phyloP scores from a whole-genome alignment of 176 grass and related monocot genomes.

The Triticum dicoccoides region DNA sequence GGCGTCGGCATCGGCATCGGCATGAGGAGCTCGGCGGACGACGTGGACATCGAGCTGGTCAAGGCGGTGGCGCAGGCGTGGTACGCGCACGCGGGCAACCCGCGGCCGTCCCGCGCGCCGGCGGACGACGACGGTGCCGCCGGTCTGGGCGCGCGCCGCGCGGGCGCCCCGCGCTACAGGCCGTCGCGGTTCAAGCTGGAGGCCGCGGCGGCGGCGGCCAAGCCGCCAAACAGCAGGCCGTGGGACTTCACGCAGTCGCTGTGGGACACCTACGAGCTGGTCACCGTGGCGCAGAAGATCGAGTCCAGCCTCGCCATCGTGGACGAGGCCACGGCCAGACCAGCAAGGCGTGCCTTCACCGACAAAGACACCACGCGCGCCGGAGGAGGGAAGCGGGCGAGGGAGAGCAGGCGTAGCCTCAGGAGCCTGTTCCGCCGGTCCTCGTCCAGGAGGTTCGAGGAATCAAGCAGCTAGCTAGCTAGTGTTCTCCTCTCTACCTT shows the following conservation, averaged over 20 bases:
- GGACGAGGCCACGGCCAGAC: constrained; percentile 4
- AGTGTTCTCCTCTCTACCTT: background rate
- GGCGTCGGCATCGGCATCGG: background rate
- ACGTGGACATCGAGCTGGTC: constrained; percentile 54
- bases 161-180: background rate
- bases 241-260: constrained; percentile 78
- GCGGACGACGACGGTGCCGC: background rate
- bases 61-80: constrained; percentile 92
- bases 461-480: background rate
- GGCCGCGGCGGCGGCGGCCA: constrained; percentile 10
- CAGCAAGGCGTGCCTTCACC: background rate
- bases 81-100: constrained; percentile 65
- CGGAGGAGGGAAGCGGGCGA: constrained; percentile 33
- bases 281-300: constrained; percentile 57
- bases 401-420: constrained; percentile 57
- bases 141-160: constrained; percentile 6
- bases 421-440: constrained; percentile 46
- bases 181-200: constrained; percentile 86
- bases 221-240: background rate
- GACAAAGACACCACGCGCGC: background rate
- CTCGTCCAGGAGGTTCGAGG: constrained; percentile 30
- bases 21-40: constrained; percentile 27
- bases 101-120: constrained; percentile 1
- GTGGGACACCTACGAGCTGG: constrained; percentile 88
- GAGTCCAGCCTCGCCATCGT: constrained; percentile 49